Base-by-base conservation (phyloP, 179 eudicot species). In the Corrigiola litoralis region DNA sequence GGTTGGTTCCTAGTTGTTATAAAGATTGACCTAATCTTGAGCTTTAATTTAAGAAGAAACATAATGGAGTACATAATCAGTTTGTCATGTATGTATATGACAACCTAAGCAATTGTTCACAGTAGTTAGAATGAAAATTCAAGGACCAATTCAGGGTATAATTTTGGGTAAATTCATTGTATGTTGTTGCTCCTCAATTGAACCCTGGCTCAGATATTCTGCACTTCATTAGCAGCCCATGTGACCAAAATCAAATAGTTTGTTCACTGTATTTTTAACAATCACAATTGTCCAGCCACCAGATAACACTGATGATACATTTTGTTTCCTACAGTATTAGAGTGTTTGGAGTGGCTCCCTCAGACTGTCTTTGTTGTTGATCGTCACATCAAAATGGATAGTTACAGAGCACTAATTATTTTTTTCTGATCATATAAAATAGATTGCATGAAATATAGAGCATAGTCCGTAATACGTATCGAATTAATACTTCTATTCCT, bases 191-290 rank as follows among this genome's bases (percentile, higher is more conserved):
- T 42, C 21, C 46, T 28, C 31, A 38, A 65, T 57, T 58, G 63
- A 54, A 42, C 34, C 33, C 25, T 37, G 1, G 20, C 45, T 21
- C 28, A 16, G 9, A 16, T 27, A 28, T 29, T 25, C 52, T 21
- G 60, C 61, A n/a, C 25, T 21, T 23, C 29, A 54, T 34, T 46
- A 33, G 50, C 64, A 55, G 21, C 58, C 63, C 69, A 71, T 71
- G 69, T 71, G 75, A 64, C 21, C 31, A 21, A 25, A 17, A 28
- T 27, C 51, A 49, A 6, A 4, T 51, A 36, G 21, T 2, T 51
- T 27, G 32, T 50, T 33, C 32, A 46, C 10, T 65, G 4, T n/a
- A n/a, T n/a, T n/a, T n/a, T n/a, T n/a, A n/a, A n/a, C n/a, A n/a
- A n/a, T n/a, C n/a, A n/a, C n/a, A n/a, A 5, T 42, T 66, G 56